Evolutionary conservation across 2,329 filamentous ascomycete genomes (phyloP), one percentile per base, ranked within the genome.

Genomic region (Botrytis pseudocinerea): DNA sequence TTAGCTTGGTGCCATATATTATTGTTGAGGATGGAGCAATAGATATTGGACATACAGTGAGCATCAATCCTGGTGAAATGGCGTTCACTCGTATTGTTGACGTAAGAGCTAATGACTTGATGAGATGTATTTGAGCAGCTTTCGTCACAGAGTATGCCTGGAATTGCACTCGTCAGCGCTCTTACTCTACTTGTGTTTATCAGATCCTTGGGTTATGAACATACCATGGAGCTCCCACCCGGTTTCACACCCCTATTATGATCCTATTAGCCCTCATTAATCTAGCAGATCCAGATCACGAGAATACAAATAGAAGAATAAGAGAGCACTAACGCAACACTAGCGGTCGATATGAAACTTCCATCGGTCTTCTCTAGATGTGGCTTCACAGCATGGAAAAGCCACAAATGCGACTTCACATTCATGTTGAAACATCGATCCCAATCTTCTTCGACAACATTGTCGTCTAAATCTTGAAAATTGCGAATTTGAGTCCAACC

Each of bases 61-160:
- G 35, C 69, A 71, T 71, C 22, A 71, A 64, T 38, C 59, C 69
- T 1, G 69, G 60, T 32, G 69, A 63, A 63, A 63, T 86, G 61
- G 82, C 85, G 75, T 91, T 91, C 9, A 90, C 88, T n/a, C 88
- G 80, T 35, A 91, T 87, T 61, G 84, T 85, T 18, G 85, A 85
- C 73, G 87, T 86, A 7, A 83, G 78, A 0, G 88, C 88, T 46
- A 90, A 82, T 14, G 83, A 84, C 76, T 87, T 89, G 25, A 85
- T 83, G 5, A 91, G 83, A 78, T 90, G 88, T 54, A 90, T 82
- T 73, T 91, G 88, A 18, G 93, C 93, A 0, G 93, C 88, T 80
- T 96, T 96, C 54, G 92, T 92, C 28, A 95, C 91, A 0, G 90
- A 85, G 79, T 96, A 96, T 5, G 93, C 88, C 90, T 87, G 64